These are phyloP conservation scores for Leccinum holopus DNA, from an alignment of 1,284 basidiomycete species.

Conservation along the genomic window DNA sequence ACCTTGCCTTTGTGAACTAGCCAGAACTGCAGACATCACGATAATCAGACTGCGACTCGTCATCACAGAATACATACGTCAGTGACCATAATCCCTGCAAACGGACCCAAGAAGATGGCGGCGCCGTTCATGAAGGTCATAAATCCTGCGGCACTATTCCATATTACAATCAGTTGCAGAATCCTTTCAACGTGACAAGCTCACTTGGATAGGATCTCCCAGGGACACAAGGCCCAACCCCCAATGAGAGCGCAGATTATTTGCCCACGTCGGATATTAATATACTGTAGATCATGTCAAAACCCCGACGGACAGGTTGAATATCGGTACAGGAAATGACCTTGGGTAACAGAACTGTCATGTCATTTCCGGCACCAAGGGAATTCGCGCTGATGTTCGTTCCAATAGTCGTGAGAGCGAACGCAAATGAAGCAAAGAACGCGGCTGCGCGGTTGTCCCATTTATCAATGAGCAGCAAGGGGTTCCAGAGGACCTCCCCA, in stretches of 20 bases:
- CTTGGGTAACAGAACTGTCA: slow-evolving; percentile 52
- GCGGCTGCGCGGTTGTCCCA: slow-evolving; percentile 68
- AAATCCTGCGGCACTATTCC: slow-evolving; percentile 46
- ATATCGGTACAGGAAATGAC: slow-evolving; percentile 9
- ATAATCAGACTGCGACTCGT: not conserved
- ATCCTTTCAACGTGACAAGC: not conserved
- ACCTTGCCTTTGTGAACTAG: slow-evolving; percentile 63
- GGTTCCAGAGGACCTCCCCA: slow-evolving; percentile 40
- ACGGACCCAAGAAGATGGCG: slow-evolving; percentile 71
- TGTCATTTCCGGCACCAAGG: slow-evolving; percentile 64
- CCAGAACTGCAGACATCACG: slow-evolving; percentile 51
- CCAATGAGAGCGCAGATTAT: slow-evolving; percentile 60
- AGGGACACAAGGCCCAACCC: slow-evolving; percentile 55
- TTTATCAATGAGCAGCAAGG: slow-evolving; percentile 46
- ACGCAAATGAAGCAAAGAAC: slow-evolving; percentile 63
- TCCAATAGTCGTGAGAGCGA: slow-evolving; percentile 60
- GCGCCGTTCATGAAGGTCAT: slow-evolving; percentile 66
- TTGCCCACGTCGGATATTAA: slow-evolving; percentile 64
- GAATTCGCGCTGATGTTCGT: slow-evolving; percentile 69
- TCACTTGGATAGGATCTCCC: slow-evolving; percentile 55
- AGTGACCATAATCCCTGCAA: slow-evolving; percentile 72
- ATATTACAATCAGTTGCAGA: not conserved
- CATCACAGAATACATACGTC: slow-evolving; percentile 48
- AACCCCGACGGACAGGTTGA: not conserved
- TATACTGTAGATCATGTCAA: slow-evolving; percentile 19